A percentile compares a stretch with the other conserved stretches of the same genome.
Conservation (phyloP, 768 basidiomycete species). For the Holtermanniella nyarrowii region DNA sequence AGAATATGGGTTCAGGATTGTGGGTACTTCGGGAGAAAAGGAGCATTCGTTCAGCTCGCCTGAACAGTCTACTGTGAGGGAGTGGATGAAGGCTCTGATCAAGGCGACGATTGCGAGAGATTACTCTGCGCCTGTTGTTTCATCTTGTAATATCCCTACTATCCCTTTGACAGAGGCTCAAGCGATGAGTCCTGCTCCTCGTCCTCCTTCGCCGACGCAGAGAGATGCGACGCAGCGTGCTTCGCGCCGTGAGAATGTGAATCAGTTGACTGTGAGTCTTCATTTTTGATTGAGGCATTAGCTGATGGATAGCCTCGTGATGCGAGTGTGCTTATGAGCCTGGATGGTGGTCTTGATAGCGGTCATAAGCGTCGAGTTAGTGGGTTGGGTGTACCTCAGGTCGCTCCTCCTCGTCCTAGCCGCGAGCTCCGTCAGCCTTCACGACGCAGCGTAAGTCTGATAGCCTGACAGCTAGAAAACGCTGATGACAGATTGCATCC, state of each 20-base stretch:
- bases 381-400: not conserved
- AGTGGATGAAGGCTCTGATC: constrained; percentile 99
- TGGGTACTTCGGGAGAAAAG: constrained; percentile 69
- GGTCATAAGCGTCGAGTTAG: not conserved
- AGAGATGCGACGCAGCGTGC: constrained; percentile 82
- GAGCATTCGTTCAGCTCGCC: constrained; percentile 86
- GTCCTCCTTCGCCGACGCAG: constrained; percentile 83
- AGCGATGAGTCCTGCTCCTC: constrained; percentile 88
- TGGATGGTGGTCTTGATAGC: not conserved
- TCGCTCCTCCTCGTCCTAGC: constrained; percentile 10
- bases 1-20: constrained; percentile 85
- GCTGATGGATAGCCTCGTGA: constrained; percentile 10
- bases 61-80: constrained; percentile 71
- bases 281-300: not conserved
- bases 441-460: too few species aligned
- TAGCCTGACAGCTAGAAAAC: not conserved
- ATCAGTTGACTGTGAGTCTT: constrained; percentile 51
- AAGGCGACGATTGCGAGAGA: constrained; percentile 94
- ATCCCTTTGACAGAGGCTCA: constrained; percentile 91
- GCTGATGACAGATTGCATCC: constrained; percentile 5
- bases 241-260: constrained; percentile 70
- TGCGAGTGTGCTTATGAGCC: constrained; percentile 26
- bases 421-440: constrained; percentile 14
- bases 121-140: constrained; percentile 85
- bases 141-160: constrained; percentile 92